These are phyloP conservation scores for Comarum palustre DNA, from an alignment of 306 rosid species.

Conservation along the genomic window DNA sequence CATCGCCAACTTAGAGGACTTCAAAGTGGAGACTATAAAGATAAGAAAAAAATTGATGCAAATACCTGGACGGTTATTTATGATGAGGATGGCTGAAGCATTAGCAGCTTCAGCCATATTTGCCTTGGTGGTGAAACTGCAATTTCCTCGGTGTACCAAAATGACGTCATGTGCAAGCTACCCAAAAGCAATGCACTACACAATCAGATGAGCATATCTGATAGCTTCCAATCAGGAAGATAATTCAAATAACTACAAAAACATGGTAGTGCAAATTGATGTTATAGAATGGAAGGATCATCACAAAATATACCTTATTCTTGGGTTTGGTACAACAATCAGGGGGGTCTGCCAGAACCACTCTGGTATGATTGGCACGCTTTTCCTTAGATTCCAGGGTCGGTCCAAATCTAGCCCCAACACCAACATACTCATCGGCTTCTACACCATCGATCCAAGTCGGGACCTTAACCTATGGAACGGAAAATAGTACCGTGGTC, in stretches of 20 bases:
- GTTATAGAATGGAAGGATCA: conserved; percentile 15
- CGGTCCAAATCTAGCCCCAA: conserved; percentile 94
- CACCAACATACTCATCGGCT: conserved; percentile 71
- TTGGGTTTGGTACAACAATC: conserved; percentile 72
- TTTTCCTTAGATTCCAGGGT: conserved; percentile 85
- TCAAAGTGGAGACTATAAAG: not conserved
- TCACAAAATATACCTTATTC: conserved; percentile 50
- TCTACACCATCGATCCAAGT: conserved; percentile 72
- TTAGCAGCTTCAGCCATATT: conserved; percentile 74
- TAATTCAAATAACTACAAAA: conserved; percentile 15
- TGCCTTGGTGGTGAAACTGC: conserved; percentile 95
- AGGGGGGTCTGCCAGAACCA: conserved; percentile 95
- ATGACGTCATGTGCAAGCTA: conserved; percentile 78
- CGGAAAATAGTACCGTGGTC: conserved; percentile 12
- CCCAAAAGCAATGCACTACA: conserved; percentile 40
- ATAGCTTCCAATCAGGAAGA: conserved; percentile 25
- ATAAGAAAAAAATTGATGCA: conserved; percentile 23
- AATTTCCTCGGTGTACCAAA: conserved; percentile 87
- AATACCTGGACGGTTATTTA: conserved; percentile 75
- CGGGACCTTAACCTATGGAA: conserved; percentile 79
- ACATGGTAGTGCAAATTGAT: not conserved
- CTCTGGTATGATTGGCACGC: conserved; percentile 78
- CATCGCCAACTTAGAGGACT: conserved; percentile 16
- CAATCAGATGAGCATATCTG: conserved; percentile 21
- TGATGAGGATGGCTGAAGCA: conserved; percentile 90